These are phyloP conservation scores for Aphanocladium album DNA, from an alignment of 2,329 filamentous ascomycete species.

Conservation along the genomic window DNA sequence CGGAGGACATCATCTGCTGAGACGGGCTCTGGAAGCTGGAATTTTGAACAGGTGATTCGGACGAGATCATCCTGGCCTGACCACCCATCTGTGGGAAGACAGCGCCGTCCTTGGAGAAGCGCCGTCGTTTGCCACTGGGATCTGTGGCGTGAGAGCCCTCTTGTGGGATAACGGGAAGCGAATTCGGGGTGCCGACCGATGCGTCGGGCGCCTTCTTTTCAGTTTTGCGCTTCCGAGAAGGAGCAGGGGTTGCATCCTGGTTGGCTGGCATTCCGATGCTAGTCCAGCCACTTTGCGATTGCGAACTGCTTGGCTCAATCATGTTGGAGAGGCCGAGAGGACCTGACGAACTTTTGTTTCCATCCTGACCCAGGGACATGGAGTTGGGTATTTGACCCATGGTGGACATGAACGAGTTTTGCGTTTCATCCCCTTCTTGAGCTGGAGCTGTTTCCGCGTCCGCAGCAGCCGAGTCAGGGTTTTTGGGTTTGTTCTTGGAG, in stretches of 20 bases:
- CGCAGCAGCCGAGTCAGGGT: background rate
- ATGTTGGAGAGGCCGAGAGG: conserved; percentile 8
- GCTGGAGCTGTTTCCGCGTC: background rate
- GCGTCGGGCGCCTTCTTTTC: background rate
- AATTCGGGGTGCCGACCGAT: background rate
- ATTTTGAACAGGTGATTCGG: conserved; percentile 10
- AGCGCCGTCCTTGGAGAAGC: conserved; percentile 5
- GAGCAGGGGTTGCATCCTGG: background rate
- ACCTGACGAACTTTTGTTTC: background rate
- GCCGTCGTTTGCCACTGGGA: conserved; percentile 1
- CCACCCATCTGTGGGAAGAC: conserved; percentile 1
- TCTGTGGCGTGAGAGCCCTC: background rate
- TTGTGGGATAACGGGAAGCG: background rate
- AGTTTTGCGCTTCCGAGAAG: conserved; percentile 9
- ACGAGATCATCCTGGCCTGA: conserved; percentile 2
- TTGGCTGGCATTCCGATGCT: background rate
- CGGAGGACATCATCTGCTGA: conserved; percentile 7
- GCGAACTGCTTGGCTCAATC: background rate
- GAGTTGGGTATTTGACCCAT: conserved; percentile 5
- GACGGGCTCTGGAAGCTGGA: conserved; percentile 7
- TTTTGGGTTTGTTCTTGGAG: conserved; percentile 38
- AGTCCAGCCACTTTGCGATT: conserved; percentile 8
- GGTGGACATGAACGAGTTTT: conserved; percentile 7
- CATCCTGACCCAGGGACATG: conserved; percentile 2
- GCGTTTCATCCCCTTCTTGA: conserved; percentile 6